phyloP scores from a whole-genome alignment of 768 basidiomycete species.

The Trametes coccinea region DNA sequence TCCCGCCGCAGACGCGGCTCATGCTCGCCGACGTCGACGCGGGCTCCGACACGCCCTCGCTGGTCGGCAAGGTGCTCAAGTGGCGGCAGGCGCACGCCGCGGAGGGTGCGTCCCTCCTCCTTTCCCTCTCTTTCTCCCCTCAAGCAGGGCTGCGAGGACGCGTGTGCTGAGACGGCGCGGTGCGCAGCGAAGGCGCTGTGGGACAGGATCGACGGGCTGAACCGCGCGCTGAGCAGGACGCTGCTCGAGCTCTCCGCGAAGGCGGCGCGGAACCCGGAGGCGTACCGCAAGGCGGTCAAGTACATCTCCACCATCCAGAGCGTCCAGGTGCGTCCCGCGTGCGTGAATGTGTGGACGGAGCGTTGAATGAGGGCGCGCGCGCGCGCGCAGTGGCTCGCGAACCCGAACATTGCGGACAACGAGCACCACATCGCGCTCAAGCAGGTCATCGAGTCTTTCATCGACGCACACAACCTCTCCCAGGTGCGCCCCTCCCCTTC shows the following conservation, averaged over 20 bases:
- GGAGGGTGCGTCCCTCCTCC: slow-evolving; percentile 44
- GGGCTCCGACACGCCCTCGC: slow-evolving; percentile 93
- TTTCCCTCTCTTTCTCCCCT: neutral
- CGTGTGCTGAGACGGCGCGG: too few relatives aligned
- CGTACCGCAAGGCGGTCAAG: slow-evolving; percentile 59
- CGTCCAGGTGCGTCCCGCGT: slow-evolving; percentile 45
- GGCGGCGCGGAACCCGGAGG: slow-evolving; percentile 45
- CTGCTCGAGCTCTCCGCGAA: slow-evolving; percentile 53
- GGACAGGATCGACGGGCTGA: slow-evolving; percentile 61
- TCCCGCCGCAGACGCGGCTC: slow-evolving; percentile 82
- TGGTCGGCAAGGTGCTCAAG: slow-evolving; percentile 87
- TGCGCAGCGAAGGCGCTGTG: slow-evolving; percentile 61
- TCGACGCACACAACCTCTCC: slow-evolving; percentile 54
- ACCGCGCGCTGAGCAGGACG: slow-evolving; percentile 56
- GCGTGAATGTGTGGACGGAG: neutral
- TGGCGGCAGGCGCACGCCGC: slow-evolving; percentile 74
- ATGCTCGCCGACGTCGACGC: slow-evolving; percentile 95
- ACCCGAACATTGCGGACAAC: slow-evolving; percentile 48
- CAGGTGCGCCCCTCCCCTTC: slow-evolving; percentile 44
- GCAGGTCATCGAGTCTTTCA: slow-evolving; percentile 55
- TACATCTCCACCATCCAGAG: slow-evolving; percentile 62
- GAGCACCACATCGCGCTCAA: slow-evolving; percentile 31
- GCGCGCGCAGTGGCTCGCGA: slow-evolving; percentile 35
- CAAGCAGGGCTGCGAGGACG: too few relatives aligned
- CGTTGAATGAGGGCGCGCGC: neutral